Evolutionary conservation across 352 stramenopile genomes (phyloP).

Genomic region (Achlya hypogyna): DNA sequence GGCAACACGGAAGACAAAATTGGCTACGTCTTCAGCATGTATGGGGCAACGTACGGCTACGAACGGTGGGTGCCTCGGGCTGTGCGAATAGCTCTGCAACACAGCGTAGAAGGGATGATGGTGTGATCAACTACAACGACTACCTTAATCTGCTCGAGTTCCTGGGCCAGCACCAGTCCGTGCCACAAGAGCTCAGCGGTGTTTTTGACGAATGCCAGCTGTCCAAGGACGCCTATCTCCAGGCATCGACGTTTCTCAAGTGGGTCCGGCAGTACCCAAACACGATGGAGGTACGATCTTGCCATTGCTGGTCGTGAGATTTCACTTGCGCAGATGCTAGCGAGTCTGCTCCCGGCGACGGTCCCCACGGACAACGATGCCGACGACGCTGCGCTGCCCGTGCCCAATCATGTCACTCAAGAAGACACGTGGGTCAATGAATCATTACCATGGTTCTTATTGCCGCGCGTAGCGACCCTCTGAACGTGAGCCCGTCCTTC

Average conservation of each 20-base stretch:
- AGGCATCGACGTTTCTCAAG: constrained; percentile 55
- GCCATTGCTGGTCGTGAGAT: neutral
- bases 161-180: constrained; percentile 41
- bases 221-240: constrained; percentile 37
- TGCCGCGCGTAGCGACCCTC: constrained; percentile 33
- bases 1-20: constrained; percentile 83
- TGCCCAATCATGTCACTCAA: constrained; percentile 20
- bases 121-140: constrained; percentile 55
- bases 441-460: neutral
- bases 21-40: constrained; percentile 82
- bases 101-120: constrained; percentile 34
- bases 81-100: neutral
- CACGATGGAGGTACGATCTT: constrained; percentile 45
- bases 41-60: constrained; percentile 57
- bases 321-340: neutral
- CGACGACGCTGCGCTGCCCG: constrained; percentile 28
- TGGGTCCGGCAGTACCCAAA: constrained; percentile 63
- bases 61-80: constrained; percentile 35
- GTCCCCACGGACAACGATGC: constrained; percentile 26
- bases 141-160: constrained; percentile 63
- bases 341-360: constrained; percentile 44
- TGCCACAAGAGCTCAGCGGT: constrained; percentile 60
- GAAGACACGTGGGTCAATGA: neutral
- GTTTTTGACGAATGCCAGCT: constrained; percentile 70
- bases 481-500: constrained; percentile 66